Evolutionary conservation across 202 grass and related monocot species (phyloP).

Genomic region (Eragrostis tef): DNA sequence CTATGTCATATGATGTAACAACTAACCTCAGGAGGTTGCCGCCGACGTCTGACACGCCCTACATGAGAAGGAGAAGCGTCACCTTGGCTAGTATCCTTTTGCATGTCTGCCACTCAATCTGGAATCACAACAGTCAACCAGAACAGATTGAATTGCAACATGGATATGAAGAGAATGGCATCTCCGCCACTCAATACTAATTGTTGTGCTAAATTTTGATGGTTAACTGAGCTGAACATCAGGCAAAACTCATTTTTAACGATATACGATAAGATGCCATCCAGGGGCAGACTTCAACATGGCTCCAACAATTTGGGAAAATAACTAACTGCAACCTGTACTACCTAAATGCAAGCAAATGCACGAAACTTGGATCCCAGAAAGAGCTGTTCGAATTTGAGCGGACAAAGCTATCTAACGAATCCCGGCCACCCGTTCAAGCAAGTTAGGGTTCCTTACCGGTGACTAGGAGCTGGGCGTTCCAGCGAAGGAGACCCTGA

Average conservation of each 20-base stretch:
- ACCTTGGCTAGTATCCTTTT: constrained; percentile 61
- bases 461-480: not conserved
- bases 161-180: not conserved
- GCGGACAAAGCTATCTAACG: not conserved
- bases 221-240: not conserved
- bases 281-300: not conserved
- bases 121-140: constrained; percentile 1
- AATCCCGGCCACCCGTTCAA: not conserved
- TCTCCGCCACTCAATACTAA: too few species aligned
- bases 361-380: not conserved
- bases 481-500: not conserved
- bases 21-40: constrained; percentile 65
- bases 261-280: not conserved
- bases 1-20: not conserved
- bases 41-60: constrained; percentile 71
- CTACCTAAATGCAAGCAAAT: not conserved
- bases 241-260: not conserved
- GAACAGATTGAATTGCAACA: constrained; percentile 9
- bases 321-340: not conserved
- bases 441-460: constrained; percentile 30
- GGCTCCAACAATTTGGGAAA: not conserved
- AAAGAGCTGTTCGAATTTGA: not conserved
- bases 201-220: not conserved
- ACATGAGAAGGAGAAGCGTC: constrained; percentile 58
- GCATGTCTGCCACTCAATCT: constrained; percentile 64